phyloP scores from a whole-genome alignment of 768 basidiomycete genomes.

The Amanita molliuscula region DNA sequence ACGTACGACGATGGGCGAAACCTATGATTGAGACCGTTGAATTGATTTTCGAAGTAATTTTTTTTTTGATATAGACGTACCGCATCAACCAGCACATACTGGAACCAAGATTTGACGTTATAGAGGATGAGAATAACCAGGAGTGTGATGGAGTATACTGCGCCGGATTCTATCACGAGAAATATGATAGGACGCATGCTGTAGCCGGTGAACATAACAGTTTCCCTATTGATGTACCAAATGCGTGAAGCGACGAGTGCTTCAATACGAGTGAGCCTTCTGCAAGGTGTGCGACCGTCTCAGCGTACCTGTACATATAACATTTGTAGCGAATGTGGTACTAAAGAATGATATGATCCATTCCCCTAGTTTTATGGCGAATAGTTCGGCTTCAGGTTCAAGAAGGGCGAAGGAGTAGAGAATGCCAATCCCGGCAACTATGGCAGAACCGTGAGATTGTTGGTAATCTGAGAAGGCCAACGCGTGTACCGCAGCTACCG shows the following conservation, averaged over 20 bases:
- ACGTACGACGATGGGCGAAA: slow-evolving; percentile 1
- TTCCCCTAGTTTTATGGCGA: slow-evolving; percentile 19
- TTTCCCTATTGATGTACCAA: slow-evolving; percentile 21
- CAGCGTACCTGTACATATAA: slow-evolving; percentile 23
- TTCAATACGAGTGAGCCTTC: background rate
- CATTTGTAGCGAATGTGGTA: slow-evolving; percentile 25
- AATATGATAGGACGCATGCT: slow-evolving; percentile 22
- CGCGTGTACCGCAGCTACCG: slow-evolving; percentile 18
- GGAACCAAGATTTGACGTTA: slow-evolving; percentile 22
- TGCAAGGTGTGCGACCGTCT: background rate
- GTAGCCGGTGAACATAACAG: slow-evolving; percentile 13
- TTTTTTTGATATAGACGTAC: slow-evolving; percentile 12
- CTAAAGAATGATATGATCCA: slow-evolving; percentile 31
- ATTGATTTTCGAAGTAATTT: background rate
- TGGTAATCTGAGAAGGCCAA: background rate
- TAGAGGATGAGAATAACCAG: slow-evolving; percentile 22
- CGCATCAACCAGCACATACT: slow-evolving; percentile 25
- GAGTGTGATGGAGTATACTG: slow-evolving; percentile 24
- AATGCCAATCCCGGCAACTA: slow-evolving; percentile 9
- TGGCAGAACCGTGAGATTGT: background rate
- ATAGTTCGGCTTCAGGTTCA: slow-evolving; percentile 18
- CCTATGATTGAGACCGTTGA: background rate
- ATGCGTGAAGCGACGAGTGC: slow-evolving; percentile 23
- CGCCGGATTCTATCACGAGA: slow-evolving; percentile 26
- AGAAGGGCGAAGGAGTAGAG: slow-evolving; percentile 21